Percentiles rank a stretch among this genome's conserved stretches.
These are phyloP conservation scores for Astragalus glycyphyllos DNA, from an alignment of 306 rosid species.

Conservation along the genomic window DNA sequence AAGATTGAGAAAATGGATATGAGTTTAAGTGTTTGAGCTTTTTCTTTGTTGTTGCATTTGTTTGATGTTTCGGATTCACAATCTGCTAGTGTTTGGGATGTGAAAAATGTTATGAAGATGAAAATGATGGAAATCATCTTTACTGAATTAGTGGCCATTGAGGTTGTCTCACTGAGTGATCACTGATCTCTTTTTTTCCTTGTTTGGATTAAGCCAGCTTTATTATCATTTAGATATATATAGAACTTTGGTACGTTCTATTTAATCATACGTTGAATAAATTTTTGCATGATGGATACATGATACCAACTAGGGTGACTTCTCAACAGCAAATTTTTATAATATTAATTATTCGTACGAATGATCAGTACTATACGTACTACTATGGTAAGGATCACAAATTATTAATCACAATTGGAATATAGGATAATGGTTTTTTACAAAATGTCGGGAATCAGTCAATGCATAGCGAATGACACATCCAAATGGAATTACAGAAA, in stretches of 20 bases:
- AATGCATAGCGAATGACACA: neutral
- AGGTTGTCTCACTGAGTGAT: neutral
- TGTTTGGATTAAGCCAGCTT: conserved; percentile 13
- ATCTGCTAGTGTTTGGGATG: conserved; percentile 39
- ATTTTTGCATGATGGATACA: neutral
- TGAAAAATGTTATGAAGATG: conserved; percentile 41
- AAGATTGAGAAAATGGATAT: conserved; percentile 67
- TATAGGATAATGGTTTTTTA: conserved; percentile 8
- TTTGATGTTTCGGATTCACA: conserved; percentile 39
- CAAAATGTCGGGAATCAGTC: neutral
- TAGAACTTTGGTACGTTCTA: neutral
- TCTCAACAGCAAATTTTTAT: neutral
- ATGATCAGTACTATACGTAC: neutral
- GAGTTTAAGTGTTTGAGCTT: conserved; percentile 61
- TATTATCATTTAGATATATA: neutral
- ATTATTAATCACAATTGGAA: neutral
- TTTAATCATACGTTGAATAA: neutral
- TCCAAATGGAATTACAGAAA: neutral
- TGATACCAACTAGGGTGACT: neutral
- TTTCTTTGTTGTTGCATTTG: conserved; percentile 56
- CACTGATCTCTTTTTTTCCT: neutral
- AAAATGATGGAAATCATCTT: conserved; percentile 34
- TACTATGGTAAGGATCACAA: conserved; percentile 19
- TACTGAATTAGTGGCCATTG: conserved; percentile 30
- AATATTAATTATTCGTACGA: conserved; percentile 13